Evolutionary conservation across 2,329 filamentous ascomycete genomes (phyloP), one percentile per base, ranked within the genome.

Genomic region (Xylariomycetidae sp.): DNA sequence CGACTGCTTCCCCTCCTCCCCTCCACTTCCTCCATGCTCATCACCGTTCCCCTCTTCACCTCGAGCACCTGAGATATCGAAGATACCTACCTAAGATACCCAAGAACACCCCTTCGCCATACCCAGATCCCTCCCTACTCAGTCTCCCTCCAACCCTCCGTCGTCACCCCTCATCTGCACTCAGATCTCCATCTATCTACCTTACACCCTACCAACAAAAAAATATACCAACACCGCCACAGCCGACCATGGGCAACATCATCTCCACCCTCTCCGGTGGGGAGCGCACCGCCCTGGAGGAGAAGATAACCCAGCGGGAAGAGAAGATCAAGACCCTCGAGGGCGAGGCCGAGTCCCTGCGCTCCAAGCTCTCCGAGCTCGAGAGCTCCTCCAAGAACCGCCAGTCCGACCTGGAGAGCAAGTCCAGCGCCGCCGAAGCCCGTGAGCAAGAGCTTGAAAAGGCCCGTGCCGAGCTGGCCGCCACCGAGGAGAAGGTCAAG

Each of bases 301-400:
- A 59, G 47, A 57, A 61, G 46, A 53, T 64, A 24, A 54, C 54
- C 44, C 61, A 65, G 43, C 50, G 54, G 25, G 55, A 61, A 35
- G 55, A 60, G 34, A 59, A 49, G 34, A 58, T 63, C 40, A 45
- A 49, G 19, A 43, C 54, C 30, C 47, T 57, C 44, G 47, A 56
- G 32, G 49, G 59, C 17, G 61, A 65, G 42, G 57, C 53, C 25
- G 59, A 63, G 6, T 48, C 54, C 14, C 44, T 65, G 29, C 59
- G 58, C 23, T 50, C 59, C 41, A 64, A 60, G 56, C 54, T 65
- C 38, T 48, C 53, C 19, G 37, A 46, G 4, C 43, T 54, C 12
- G 48, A 57, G 32, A 45, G 56, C 35, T 51, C 54, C 32, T 47
- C 57, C 31, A 46, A 52, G 34, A 50, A 58, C 41, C 55, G 63